Conservation (phyloP, 73 alveolate genomes). For the Breviolum minutum region DNA sequence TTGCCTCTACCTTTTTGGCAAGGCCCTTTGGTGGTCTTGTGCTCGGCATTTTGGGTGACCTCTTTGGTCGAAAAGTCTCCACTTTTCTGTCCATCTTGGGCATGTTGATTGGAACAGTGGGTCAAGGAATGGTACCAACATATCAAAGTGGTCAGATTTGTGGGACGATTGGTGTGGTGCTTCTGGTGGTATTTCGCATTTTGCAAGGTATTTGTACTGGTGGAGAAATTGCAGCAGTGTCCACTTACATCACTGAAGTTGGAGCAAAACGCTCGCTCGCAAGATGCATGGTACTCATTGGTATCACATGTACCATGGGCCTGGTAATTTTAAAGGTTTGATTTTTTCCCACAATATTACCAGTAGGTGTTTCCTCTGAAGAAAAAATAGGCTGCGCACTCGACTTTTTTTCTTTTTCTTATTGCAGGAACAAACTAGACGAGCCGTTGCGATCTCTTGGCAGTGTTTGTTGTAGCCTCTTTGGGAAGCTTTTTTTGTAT, state of each 20-base stretch:
- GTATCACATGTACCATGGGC: neutral
- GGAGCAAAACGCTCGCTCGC: conserved; percentile 64
- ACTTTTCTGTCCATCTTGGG: conserved; percentile 65
- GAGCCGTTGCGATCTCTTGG: no score
- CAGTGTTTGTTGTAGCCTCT: neutral
- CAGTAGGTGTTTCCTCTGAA: neutral
- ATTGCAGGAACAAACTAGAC: no score
- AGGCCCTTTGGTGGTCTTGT: conserved; percentile 22
- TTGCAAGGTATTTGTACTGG: conserved; percentile 64
- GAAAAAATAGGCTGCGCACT: neutral
- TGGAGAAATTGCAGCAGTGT: conserved; percentile 48
- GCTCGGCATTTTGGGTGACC: conserved; percentile 63
- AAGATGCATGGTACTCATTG: conserved; percentile 2
- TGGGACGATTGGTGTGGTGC: conserved; percentile 53
- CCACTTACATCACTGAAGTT: conserved; percentile 65
- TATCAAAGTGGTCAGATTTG: conserved; percentile 45
- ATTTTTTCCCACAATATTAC: no score
- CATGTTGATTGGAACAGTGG: conserved; percentile 47
- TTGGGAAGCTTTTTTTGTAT: neutral
- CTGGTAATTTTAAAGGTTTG: neutral
- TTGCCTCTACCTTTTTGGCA: conserved; percentile 75
- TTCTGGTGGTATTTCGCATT: conserved; percentile 56
- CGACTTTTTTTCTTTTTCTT: neutral
- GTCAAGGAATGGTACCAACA: conserved; percentile 72
- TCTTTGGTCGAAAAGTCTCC: conserved; percentile 76